Evolutionary conservation across 148 eudicot genomes (phyloP), one percentile per base, ranked within the genome.

Genomic region (Limonium bicolor): DNA sequence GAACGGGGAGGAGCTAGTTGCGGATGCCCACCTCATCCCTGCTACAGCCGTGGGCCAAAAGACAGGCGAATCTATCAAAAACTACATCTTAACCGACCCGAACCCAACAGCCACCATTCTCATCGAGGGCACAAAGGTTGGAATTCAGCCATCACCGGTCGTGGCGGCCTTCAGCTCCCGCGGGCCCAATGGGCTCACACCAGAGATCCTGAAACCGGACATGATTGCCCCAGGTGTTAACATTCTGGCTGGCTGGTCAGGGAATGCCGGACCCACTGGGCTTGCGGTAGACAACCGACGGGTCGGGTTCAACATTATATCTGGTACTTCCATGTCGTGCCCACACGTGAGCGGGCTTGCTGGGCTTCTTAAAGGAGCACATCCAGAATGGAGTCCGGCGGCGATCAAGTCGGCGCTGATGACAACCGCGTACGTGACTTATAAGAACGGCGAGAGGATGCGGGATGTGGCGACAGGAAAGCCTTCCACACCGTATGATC

Each of bases 91-190:
- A 18, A 59, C 82, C 0, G 57, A 60, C 16, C 42, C 59, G 0
- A 68, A 68, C 15, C 69, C 86, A 2, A 62, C 71, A 2, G 87
- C 66, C 29, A 65, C 67, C 2, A 63, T 79, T 54, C 28, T 57
- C 2, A 68, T 71, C 7, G 64, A 71, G 46, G 87, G 87, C 1
- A 79, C 87, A 1, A 65, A 65, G 24, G 39, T 79, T 7, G 71
- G 71, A 0, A 44, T 74, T 41, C 31, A 66, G 31, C 82, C 82
- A 0, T 68, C 87, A 0, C 87, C 86, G 1, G 71, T 79, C 7
- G 78, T 79, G 6, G 82, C 87, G 0, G 78, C 87, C 12, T 79
- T 79, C 33, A 74, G 82, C 48, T 79, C 82, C 2, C 61, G 82
- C 1, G 78, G 87, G 0, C 87, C 87, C 0, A 79, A 71, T 6